These are phyloP conservation scores for Tremella fuciformis DNA, from an alignment of 768 basidiomycete species.

Conservation along the genomic window DNA sequence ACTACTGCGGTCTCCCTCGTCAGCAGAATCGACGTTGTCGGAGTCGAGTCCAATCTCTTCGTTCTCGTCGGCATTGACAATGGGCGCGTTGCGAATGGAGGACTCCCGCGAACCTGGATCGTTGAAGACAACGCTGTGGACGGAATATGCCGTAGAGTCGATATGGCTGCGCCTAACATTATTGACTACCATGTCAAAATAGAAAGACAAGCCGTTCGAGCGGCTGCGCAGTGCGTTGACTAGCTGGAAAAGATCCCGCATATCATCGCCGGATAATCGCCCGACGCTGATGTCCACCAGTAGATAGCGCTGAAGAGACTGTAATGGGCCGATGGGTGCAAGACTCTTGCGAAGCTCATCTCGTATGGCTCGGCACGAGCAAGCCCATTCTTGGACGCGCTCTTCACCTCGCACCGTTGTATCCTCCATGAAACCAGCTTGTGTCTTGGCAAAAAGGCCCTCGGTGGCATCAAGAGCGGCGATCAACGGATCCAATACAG, in stretches of 20 bases:
- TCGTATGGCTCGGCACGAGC: constrained; percentile 30
- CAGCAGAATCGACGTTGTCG: constrained; percentile 2
- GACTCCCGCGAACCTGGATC: constrained; percentile 29
- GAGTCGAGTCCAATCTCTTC: constrained; percentile 15
- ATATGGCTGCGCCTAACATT: constrained; percentile 44
- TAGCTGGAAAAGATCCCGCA: constrained; percentile 34
- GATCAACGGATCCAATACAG: constrained; percentile 34
- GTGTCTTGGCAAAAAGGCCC: constrained; percentile 22
- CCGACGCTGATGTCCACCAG: constrained; percentile 43
- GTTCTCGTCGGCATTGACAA: constrained; percentile 6
- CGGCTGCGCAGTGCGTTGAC: constrained; percentile 41
- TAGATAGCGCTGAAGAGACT: constrained; percentile 44
- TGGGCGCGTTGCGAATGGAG: constrained; percentile 23
- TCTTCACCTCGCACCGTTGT: constrained; percentile 5
- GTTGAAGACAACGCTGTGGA: constrained; percentile 22
- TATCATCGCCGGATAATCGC: constrained; percentile 37
- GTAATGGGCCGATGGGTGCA: constrained; percentile 36
- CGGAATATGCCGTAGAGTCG: constrained; percentile 44
- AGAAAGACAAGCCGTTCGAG: constrained; percentile 44
- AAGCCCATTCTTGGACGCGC: constrained; percentile 34
- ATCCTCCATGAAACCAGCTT: background rate
- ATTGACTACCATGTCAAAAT: constrained; percentile 47
- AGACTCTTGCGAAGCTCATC: constrained; percentile 29
- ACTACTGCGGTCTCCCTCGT: too few species aligned
- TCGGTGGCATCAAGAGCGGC: constrained; percentile 28